Conservation (phyloP, 345 rosid species). For the Populus ilicifolia region DNA sequence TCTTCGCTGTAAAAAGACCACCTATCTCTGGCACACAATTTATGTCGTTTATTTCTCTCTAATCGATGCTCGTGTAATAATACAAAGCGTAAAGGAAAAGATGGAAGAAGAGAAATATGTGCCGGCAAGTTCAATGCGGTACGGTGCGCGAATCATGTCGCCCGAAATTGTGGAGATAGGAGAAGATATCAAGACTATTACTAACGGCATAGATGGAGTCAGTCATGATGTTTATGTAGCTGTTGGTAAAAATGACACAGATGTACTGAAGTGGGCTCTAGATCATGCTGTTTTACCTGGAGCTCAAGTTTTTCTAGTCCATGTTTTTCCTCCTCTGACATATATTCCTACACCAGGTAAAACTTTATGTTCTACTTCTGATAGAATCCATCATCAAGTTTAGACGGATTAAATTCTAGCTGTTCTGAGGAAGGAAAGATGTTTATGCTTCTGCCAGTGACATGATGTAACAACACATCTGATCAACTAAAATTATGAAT, state of each 20-base stretch:
- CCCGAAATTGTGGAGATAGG: constrained; percentile 64
- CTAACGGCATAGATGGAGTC: constrained; percentile 18
- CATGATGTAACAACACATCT: not conserved
- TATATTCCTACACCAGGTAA: constrained; percentile 55
- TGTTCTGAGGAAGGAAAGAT: not conserved
- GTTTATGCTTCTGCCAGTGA: not conserved
- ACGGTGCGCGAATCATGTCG: constrained; percentile 33
- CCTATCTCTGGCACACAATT: not conserved
- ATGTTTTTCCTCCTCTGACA: constrained; percentile 52
- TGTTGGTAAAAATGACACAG: constrained; percentile 56
- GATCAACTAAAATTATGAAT: not conserved
- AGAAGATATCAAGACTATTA: constrained; percentile 39
- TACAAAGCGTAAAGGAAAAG: not conserved
- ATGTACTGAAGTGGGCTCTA: constrained; percentile 54
- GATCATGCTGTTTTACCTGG: constrained; percentile 45
- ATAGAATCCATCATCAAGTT: not conserved
- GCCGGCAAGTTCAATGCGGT: constrained; percentile 16
- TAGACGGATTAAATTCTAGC: not conserved
- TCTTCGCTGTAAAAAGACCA: constrained; percentile 24
- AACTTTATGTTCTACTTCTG: not conserved
- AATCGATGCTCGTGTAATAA: not conserved
- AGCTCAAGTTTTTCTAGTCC: constrained; percentile 49
- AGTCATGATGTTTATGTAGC: constrained; percentile 52
- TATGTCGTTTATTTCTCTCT: not conserved
- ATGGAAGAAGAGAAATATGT: constrained; percentile 25